Evolutionary conservation across 306 rosid species (phyloP), one percentile per base, ranked within the genome.

Genomic region (Spatholobus suberectus): DNA sequence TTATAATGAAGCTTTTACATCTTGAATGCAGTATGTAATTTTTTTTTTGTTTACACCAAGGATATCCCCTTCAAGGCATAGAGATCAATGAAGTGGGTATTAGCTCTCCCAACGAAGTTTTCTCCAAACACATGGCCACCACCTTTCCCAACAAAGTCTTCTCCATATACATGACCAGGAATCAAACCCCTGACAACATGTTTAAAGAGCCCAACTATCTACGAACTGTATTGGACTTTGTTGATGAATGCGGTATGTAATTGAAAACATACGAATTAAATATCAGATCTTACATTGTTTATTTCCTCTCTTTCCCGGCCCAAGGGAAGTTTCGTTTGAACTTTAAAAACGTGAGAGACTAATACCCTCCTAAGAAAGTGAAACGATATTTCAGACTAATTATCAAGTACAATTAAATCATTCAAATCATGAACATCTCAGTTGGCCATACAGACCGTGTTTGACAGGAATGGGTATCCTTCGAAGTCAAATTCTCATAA

Each of bases 371-470:
- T 15, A 20, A 57, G 14, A n/a, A n/a, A n/a, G 15, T 47, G 49
- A 34, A 52, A 34, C 7, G 41, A 51, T 20, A 51, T 73, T 73
- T 40, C 12, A 17, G 32, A 51, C 65, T 32, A 73, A 34, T 51
- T 54, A 54, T 35, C 34, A 11, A 12, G 23, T 74, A 37, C 78
- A 73, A 73, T 3, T 29, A 73, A 73, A 29, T 51, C 17, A 52
- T 71, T 71, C 59, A 71, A 9, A 46, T 70, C 76, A 71, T 27
- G 76, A 40, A 24, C 40, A 24, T 69, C 54, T 21, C 20, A 41
- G 74, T 40, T 37, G 75, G 12, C 20, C 20, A 23, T 37, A 55
- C 21, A 70, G 35, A 59, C 17, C 15, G 14, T 43, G 35, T 57
- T 26, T 38, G 77, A 41, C 34, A 57, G 15, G 71, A 68, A 24